Evolutionary conservation across 2,329 filamentous ascomycete species (phyloP).

Genomic region (Penicillium expansum): DNA sequence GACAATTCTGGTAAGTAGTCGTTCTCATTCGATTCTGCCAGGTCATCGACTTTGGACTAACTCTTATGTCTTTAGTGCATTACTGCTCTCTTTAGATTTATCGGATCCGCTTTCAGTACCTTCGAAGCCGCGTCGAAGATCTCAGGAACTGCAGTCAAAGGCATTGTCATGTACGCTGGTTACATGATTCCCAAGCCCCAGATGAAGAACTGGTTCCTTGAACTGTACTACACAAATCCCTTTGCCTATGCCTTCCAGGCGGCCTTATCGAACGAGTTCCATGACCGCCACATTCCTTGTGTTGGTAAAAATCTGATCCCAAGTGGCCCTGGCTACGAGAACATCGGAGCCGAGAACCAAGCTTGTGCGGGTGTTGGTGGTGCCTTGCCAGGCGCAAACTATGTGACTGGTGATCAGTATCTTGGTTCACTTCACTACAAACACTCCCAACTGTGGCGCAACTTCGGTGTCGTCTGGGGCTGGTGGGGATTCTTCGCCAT

Average conservation of each 20-base stretch:
- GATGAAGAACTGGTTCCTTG: conserved; percentile 53
- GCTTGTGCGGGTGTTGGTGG: conserved; percentile 59
- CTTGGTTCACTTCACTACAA: conserved; percentile 53
- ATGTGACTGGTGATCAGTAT: conserved; percentile 57
- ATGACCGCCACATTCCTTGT: conserved; percentile 28
- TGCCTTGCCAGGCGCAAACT: conserved; percentile 48
- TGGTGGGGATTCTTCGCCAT: conserved; percentile 60
- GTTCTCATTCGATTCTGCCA: neutral
- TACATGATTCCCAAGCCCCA: conserved; percentile 43
- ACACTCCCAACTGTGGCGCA: conserved; percentile 54
- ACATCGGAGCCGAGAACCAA: conserved; percentile 18
- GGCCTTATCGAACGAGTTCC: conserved; percentile 33
- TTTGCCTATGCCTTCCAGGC: conserved; percentile 34
- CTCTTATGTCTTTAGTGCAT: conserved; percentile 36
- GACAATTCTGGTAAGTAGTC: conserved; percentile 2
- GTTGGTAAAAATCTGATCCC: conserved; percentile 31
- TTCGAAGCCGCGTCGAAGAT: conserved; percentile 58
- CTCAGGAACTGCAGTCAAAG: conserved; percentile 32
- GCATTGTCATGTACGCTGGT: conserved; percentile 36
- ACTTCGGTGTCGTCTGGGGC: conserved; percentile 59
- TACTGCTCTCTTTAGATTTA: conserved; percentile 54
- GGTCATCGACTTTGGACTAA: conserved; percentile 24
- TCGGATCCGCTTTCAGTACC: conserved; percentile 53
- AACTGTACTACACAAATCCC: conserved; percentile 33
- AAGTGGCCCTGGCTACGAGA: conserved; percentile 26